Evolutionary conservation across 2,329 filamentous ascomycete genomes (phyloP).

Genomic region (Colletotrichum tamarilloi): DNA sequence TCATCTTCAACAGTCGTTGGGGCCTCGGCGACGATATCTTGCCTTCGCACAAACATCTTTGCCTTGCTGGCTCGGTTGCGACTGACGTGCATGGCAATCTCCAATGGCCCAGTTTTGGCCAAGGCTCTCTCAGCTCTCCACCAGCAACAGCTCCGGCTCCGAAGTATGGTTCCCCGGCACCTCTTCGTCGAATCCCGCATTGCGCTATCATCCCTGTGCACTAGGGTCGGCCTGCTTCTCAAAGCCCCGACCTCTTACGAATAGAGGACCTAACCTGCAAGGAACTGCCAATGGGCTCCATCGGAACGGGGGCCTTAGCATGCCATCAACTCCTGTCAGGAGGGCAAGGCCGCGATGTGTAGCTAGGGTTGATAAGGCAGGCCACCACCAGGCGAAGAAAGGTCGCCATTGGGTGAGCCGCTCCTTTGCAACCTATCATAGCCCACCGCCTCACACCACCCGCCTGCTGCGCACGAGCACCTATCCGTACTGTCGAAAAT

Average conservation of each 20-base stretch:
- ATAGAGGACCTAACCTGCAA: not conserved
- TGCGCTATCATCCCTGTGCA: constrained; percentile 34
- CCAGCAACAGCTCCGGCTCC: constrained; percentile 4
- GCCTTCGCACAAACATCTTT: not conserved
- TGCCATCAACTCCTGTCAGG: constrained; percentile 23
- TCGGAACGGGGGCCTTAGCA: constrained; percentile 28
- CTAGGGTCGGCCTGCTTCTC: constrained; percentile 19
- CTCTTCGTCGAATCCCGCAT: constrained; percentile 30
- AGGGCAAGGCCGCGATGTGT: constrained; percentile 17
- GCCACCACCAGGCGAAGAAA: not conserved
- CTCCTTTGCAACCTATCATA: constrained; percentile 10
- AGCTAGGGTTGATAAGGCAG: constrained; percentile 13
- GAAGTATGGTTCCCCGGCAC: constrained; percentile 27
- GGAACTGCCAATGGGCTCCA: constrained; percentile 29
- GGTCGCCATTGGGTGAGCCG: constrained; percentile 9
- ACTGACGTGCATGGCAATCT: constrained; percentile 18
- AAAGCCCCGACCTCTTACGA: not conserved
- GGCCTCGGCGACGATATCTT: not conserved
- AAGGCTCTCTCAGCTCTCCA: constrained; percentile 13
- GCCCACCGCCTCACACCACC: constrained; percentile 13
- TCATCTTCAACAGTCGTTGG: not conserved
- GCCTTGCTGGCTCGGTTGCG: constrained; percentile 19
- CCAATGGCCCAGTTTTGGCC: constrained; percentile 13
- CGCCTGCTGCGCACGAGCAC: constrained; percentile 15
- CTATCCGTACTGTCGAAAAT: constrained; percentile 6